A percentile compares a stretch with the other conserved stretches of the same genome.
phyloP scores from a whole-genome alignment of 2,329 filamentous ascomycete species.

The Trichophaea hybrida region DNA sequence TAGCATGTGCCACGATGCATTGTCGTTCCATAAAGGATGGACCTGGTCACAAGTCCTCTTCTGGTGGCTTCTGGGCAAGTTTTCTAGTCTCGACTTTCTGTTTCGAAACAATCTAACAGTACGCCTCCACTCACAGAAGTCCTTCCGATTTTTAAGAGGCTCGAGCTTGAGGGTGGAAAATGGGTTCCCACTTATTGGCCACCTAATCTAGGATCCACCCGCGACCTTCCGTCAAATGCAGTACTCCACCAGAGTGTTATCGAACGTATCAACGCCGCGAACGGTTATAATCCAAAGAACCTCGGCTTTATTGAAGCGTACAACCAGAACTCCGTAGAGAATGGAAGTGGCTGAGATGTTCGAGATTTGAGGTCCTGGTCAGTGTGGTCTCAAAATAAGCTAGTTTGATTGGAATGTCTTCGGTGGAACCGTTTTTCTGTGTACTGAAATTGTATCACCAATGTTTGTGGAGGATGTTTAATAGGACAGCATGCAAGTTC shows the following conservation, averaged over 20 bases:
- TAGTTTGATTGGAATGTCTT: too few species aligned
- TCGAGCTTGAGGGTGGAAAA: slow-evolving; percentile 30
- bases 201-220: slow-evolving; percentile 29
- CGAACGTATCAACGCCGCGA: slow-evolving; percentile 1
- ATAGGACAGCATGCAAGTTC: too few species aligned
- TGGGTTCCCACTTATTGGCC: slow-evolving; percentile 31
- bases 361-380: too few species aligned
- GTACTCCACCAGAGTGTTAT: slow-evolving; percentile 28
- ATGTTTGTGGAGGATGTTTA: too few species aligned
- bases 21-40: slow-evolving; percentile 29
- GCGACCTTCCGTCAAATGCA: slow-evolving; percentile 30
- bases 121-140: slow-evolving; percentile 26
- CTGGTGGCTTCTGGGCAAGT: slow-evolving; percentile 30
- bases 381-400: too few species aligned
- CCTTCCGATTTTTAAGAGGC: slow-evolving; percentile 30
- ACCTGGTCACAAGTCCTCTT: slow-evolving; percentile 26
- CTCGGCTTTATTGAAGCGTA: neutral
- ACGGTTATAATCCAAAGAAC: neutral
- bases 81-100: neutral
- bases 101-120: too few species aligned
- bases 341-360: neutral
- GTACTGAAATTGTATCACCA: too few species aligned
- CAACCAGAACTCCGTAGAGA: neutral
- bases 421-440: too few species aligned
- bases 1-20: slow-evolving; percentile 28